Percentiles rank a stretch among this genome's conserved stretches.
Evolutionary conservation across 345 rosid species (phyloP).

Genomic region (Pseudoturritis turrita): DNA sequence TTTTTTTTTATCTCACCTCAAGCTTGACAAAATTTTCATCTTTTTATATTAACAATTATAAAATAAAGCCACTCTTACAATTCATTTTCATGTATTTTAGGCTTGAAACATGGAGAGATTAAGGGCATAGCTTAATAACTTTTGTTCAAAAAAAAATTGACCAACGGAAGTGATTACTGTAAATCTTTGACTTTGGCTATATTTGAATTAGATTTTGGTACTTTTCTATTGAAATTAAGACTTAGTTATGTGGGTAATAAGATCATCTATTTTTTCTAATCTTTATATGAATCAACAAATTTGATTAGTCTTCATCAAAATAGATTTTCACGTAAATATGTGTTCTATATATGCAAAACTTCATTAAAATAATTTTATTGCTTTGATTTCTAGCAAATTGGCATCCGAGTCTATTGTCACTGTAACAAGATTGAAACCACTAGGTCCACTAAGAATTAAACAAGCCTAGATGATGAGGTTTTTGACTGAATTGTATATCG

Average conservation of each 20-base stretch:
- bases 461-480: conserved; percentile 9
- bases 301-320: not conserved
- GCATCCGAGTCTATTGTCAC: not conserved
- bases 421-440: conserved; percentile 3
- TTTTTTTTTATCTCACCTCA: not conserved
- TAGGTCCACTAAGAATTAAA: conserved; percentile 8
- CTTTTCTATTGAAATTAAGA: not conserved
- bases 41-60: not conserved
- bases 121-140: not conserved
- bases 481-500: not conserved
- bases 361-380: not conserved
- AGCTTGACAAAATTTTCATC: not conserved
- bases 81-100: not conserved
- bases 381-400: not conserved
- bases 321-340: not conserved
- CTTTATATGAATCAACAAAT: not conserved
- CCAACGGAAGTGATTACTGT: not conserved
- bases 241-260: not conserved
- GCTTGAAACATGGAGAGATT: conserved; percentile 27
- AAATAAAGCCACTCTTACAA: not conserved
- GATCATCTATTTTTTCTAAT: not conserved
- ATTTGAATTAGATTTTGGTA: not conserved
- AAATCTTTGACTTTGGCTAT: not conserved
- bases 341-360: not conserved
- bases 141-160: not conserved